These are phyloP conservation scores for Clonostachys rhizophaga DNA, from an alignment of 2,329 filamentous ascomycete species.

Conservation along the genomic window DNA sequence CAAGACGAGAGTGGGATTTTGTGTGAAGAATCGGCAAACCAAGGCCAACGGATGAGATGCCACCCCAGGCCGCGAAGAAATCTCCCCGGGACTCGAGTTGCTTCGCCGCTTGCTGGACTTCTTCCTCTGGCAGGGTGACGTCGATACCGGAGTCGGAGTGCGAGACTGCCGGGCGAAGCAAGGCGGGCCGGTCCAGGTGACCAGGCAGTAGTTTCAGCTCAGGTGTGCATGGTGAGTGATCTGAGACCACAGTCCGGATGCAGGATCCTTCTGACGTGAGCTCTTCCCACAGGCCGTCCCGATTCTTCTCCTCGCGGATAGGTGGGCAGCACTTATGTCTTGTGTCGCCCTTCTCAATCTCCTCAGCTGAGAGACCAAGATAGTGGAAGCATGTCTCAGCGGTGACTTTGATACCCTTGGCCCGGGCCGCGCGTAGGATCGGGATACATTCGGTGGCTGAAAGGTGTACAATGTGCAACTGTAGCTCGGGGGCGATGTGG, in stretches of 20 bases:
- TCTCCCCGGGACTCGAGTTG: slow-evolving; percentile 55
- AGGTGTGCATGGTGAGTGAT: slow-evolving; percentile 95
- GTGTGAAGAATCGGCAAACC: slow-evolving; percentile 90
- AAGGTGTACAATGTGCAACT: slow-evolving; percentile 90
- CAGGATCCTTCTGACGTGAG: slow-evolving; percentile 67
- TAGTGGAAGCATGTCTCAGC: slow-evolving; percentile 97
- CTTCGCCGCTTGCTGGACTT: slow-evolving; percentile 20
- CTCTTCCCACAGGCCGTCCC: slow-evolving; percentile 84
- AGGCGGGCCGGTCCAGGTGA: slow-evolving; percentile 41
- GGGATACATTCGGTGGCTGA: slow-evolving; percentile 87
- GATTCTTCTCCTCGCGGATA: slow-evolving; percentile 76
- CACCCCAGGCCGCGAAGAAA: slow-evolving; percentile 96
- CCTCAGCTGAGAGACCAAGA: slow-evolving; percentile 76
- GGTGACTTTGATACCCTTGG: slow-evolving; percentile 75
- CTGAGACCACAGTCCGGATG: slow-evolving; percentile 87
- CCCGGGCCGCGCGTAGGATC: slow-evolving; percentile 68
- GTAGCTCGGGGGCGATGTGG: slow-evolving; percentile 72
- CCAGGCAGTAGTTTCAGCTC: slow-evolving; percentile 83
- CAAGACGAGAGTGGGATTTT: slow-evolving; percentile 58
- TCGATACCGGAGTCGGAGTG: slow-evolving; percentile 51
- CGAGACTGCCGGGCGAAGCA: slow-evolving; percentile 18
- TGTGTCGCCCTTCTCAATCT: slow-evolving; percentile 80
- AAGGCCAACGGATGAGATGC: slow-evolving; percentile 89
- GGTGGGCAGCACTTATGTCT: slow-evolving; percentile 94
- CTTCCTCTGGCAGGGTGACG: slow-evolving; percentile 27